A percentile compares a stretch with the other conserved stretches of the same genome.
Evolutionary conservation across 805 yeast genomes (phyloP).

Genomic region (Priceomyces castillae): DNA sequence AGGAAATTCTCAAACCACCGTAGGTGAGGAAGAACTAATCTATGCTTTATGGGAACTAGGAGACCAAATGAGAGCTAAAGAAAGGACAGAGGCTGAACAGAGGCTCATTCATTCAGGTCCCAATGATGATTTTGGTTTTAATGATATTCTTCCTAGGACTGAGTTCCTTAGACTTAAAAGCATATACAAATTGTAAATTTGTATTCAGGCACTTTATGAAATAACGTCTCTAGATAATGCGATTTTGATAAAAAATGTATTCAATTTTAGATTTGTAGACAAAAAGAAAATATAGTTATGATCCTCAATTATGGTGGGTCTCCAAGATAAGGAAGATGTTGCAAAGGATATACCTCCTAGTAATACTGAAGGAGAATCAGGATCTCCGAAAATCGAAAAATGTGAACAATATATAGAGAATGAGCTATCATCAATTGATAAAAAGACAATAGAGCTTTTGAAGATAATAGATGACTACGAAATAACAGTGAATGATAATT

Average conservation of each 20-base stretch:
- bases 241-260: too few species aligned
- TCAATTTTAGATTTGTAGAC: neutral
- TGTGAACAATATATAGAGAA: neutral
- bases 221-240: neutral
- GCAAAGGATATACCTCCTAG: too few species aligned
- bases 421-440: conserved; percentile 10
- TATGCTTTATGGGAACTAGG: conserved; percentile 53
- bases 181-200: conserved; percentile 31
- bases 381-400: too few species aligned
- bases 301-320: neutral
- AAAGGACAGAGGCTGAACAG: conserved; percentile 53
- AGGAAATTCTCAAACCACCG: conserved; percentile 14
- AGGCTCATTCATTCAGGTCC: conserved; percentile 42
- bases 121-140: conserved; percentile 37
- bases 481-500: conserved; percentile 15
- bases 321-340: neutral
- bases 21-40: conserved; percentile 68
- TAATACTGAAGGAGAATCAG: too few species aligned
- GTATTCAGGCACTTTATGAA: neutral
- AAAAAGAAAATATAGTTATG: neutral
- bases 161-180: conserved; percentile 43
- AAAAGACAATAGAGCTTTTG: conserved; percentile 21
- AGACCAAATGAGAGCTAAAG: conserved; percentile 48
- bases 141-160: conserved; percentile 42
- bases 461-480: conserved; percentile 35